These are phyloP conservation scores for Lupinus albus DNA, from an alignment of 306 rosid species.

Conservation along the genomic window DNA sequence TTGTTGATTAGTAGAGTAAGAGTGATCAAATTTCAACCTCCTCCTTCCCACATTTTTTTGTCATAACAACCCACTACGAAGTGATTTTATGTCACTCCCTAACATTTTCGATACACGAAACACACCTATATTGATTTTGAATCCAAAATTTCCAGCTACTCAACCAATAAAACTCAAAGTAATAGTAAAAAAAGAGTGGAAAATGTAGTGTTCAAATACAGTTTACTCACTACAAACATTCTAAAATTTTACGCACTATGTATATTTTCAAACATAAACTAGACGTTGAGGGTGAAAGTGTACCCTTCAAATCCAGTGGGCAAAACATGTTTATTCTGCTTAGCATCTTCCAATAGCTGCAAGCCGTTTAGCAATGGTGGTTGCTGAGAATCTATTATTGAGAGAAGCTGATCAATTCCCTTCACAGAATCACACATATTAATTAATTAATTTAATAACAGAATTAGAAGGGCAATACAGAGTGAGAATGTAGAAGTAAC, in stretches of 20 bases:
- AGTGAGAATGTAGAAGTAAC: conserved; percentile 2
- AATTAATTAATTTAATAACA: conserved; percentile 10
- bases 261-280: background rate
- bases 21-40: conserved; percentile 25
- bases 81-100: background rate
- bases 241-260: background rate
- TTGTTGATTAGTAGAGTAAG: background rate
- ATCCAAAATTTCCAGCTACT: no score
- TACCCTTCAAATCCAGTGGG: conserved; percentile 79
- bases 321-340: conserved; percentile 50
- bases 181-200: background rate
- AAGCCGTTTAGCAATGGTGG: conserved; percentile 48
- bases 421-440: conserved; percentile 14
- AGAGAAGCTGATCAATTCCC: conserved; percentile 50
- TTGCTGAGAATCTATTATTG: conserved; percentile 40
- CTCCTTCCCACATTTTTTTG: background rate
- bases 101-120: no score
- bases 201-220: background rate
- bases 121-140: no score
- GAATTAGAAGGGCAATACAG: background rate
- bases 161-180: no score
- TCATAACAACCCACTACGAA: background rate
- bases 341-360: conserved; percentile 49
- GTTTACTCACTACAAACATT: background rate
- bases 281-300: background rate